Conservation (phyloP, 2,329 filamentous ascomycete species). For the Fusarium temperatum region DNA sequence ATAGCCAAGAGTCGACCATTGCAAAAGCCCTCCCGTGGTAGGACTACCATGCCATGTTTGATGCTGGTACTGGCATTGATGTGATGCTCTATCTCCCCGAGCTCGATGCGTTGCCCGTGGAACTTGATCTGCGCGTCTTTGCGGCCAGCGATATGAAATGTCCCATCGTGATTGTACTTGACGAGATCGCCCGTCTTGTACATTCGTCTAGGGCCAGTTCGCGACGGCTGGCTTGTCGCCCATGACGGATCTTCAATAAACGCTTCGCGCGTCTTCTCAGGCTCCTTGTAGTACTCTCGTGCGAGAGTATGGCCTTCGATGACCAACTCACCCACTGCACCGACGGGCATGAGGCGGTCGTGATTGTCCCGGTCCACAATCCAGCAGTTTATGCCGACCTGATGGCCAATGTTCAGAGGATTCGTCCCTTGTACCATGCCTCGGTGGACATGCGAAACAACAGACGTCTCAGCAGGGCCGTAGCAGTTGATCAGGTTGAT, state of each 20-base stretch:
- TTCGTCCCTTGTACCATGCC: conserved; percentile 28
- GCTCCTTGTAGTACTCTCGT: conserved; percentile 58
- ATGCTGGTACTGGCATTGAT: conserved; percentile 29
- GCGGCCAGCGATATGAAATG: conserved; percentile 38
- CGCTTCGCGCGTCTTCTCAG: conserved; percentile 44
- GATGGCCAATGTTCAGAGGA: conserved; percentile 33
- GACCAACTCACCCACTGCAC: conserved; percentile 47
- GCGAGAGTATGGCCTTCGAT: conserved; percentile 54
- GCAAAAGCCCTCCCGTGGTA: conserved; percentile 25
- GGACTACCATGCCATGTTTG: conserved; percentile 35
- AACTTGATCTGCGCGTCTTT: conserved; percentile 47
- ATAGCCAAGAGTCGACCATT: conserved; percentile 23
- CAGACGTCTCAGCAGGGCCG: conserved; percentile 35
- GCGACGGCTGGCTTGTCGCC: background rate
- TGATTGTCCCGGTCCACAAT: conserved; percentile 41
- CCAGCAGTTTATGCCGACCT: conserved; percentile 37
- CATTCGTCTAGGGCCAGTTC: background rate
- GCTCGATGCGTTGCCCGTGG: conserved; percentile 47
- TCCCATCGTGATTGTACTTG: conserved; percentile 41
- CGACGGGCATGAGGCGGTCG: conserved; percentile 43
- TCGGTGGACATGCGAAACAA: conserved; percentile 30
- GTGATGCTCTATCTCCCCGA: conserved; percentile 46
- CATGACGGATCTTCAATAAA: conserved; percentile 40
- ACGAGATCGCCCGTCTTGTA: conserved; percentile 40
- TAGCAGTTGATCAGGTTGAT: conserved; percentile 38